Evolutionary conservation across 164 flowering plant species (phyloP).

Genomic region (Magnolia sinica): DNA sequence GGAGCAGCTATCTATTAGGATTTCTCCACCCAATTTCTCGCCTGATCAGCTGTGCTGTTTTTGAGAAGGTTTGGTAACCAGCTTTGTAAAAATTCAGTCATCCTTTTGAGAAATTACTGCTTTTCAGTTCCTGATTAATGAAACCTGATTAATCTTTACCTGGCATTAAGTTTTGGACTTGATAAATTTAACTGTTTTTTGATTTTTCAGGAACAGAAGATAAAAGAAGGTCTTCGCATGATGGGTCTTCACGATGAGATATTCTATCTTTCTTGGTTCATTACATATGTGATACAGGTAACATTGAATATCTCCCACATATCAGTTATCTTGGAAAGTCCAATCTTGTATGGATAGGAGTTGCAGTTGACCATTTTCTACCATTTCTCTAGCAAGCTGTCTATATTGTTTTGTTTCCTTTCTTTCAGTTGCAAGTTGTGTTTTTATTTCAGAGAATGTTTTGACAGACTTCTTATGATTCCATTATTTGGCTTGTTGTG

Average conservation of each 20-base stretch:
- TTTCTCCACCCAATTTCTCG: slow-evolving; percentile 95
- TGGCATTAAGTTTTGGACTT: not conserved
- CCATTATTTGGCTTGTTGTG: slow-evolving; percentile 14
- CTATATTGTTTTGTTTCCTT: not conserved
- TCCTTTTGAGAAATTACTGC: not conserved
- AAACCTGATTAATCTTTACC: not conserved
- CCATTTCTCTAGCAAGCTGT: not conserved
- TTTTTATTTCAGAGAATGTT: not conserved
- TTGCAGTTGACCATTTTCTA: not conserved
- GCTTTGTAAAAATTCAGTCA: not conserved
- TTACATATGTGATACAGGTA: slow-evolving; percentile 80
- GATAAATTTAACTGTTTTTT: not conserved
- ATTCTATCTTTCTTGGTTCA: slow-evolving; percentile 93
- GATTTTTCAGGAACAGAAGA: slow-evolving; percentile 78
- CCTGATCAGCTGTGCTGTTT: slow-evolving; percentile 83
- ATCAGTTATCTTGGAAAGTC: not conserved
- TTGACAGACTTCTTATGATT: slow-evolving; percentile 16
- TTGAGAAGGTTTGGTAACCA: slow-evolving; percentile 73
- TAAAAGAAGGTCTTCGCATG: slow-evolving; percentile 94
- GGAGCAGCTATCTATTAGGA: slow-evolving; percentile 83
- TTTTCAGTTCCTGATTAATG: not conserved
- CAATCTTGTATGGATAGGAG: not conserved
- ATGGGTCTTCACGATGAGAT: slow-evolving; percentile 92
- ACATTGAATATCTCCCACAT: not conserved
- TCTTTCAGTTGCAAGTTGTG: not conserved